Evolutionary conservation across 345 rosid genomes (phyloP).

Genomic region (Arabidopsis arenosa): DNA sequence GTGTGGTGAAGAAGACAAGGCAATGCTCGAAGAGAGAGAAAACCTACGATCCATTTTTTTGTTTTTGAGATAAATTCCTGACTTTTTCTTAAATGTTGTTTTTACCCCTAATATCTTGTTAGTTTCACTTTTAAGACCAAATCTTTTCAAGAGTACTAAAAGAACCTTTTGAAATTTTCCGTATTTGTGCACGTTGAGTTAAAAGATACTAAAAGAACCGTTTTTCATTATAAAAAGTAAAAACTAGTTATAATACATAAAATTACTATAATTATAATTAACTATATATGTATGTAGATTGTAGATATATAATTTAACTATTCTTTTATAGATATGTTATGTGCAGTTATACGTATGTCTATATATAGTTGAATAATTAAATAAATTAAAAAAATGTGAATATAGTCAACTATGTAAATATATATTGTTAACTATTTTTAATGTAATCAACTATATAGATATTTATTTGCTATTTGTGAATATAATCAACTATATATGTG

Average conservation of each 20-base stretch:
- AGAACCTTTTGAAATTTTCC: constrained; percentile 11
- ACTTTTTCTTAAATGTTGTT: neutral
- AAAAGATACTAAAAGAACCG: neutral
- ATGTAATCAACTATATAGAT: too few species aligned
- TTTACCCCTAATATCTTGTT: neutral
- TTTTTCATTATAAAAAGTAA: neutral
- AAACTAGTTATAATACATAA: neutral
- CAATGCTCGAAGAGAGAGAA: constrained; percentile 5
- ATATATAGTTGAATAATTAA: too few species aligned
- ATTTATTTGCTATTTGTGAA: too few species aligned
- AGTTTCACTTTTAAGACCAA: neutral
- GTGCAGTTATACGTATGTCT: too few species aligned
- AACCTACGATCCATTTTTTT: neutral
- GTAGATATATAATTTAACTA: too few species aligned
- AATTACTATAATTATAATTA: neutral
- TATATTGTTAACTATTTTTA: too few species aligned
- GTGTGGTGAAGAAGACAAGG: constrained; percentile 9
- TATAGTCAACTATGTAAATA: too few species aligned
- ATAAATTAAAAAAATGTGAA: too few species aligned
- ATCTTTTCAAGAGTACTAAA: neutral
- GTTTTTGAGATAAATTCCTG: constrained; percentile 1
- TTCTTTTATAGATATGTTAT: too few species aligned
- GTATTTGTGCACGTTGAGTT: neutral
- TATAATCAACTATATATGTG: too few species aligned
- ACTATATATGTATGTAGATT: too few species aligned